These are phyloP conservation scores for Mycena chlorophos DNA, from an alignment of 768 basidiomycete species.

Conservation along the genomic window DNA sequence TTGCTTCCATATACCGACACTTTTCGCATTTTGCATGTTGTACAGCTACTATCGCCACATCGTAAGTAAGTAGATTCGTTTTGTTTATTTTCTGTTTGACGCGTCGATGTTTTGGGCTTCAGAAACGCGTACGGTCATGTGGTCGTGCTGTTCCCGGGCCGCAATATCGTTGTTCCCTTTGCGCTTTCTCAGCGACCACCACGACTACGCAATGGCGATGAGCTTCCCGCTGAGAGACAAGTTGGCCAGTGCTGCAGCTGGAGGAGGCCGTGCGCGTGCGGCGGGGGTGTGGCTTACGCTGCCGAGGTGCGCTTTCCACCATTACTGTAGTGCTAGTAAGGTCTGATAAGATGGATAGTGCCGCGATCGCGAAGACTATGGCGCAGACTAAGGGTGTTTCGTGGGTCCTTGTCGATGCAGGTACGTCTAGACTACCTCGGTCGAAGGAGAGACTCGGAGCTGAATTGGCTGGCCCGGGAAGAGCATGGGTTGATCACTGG, in stretches of 20 bases:
- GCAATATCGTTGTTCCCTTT: too few species aligned
- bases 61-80: not conserved
- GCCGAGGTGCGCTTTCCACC: not conserved
- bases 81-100: not conserved
- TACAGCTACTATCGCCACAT: too few species aligned
- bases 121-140: too few species aligned
- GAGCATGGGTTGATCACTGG: constrained; percentile 8
- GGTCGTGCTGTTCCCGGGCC: too few species aligned
- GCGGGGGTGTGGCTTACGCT: constrained; percentile 7
- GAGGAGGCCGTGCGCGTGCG: too few species aligned
- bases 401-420: constrained; percentile 9
- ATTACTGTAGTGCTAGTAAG: not conserved
- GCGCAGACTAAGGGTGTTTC: not conserved
- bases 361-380: constrained; percentile 5
- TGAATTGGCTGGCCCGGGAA: not conserved
- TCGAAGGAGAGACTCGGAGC: not conserved
- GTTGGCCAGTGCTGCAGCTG: not conserved
- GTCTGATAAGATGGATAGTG: not conserved
- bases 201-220: too few species aligned
- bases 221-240: not conserved
- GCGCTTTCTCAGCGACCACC: too few species aligned
- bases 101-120: too few species aligned
- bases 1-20: not conserved
- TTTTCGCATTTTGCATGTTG: not conserved
- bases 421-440: not conserved